phyloP scores from a whole-genome alignment of 805 yeast genomes.

The Yarrowia sp. region DNA sequence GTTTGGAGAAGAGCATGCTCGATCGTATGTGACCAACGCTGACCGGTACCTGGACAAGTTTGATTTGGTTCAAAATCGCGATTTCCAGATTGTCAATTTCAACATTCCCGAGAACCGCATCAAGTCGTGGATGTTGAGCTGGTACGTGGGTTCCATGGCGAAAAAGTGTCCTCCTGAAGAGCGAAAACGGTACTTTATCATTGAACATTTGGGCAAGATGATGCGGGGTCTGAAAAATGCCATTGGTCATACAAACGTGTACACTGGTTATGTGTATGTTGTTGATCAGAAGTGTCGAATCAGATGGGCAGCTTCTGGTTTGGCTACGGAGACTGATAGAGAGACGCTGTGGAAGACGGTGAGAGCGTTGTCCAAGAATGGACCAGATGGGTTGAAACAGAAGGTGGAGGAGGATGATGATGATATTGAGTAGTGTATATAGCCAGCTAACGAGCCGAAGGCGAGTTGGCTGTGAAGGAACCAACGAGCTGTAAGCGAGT shows the following conservation, averaged over 20 bases:
- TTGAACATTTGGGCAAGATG: conserved; percentile 29
- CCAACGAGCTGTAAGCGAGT: too few relatives aligned
- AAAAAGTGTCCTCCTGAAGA: conserved; percentile 19
- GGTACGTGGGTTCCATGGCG: conserved; percentile 51
- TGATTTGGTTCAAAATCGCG: conserved; percentile 52
- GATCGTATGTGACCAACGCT: conserved; percentile 62
- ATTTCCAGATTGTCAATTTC: conserved; percentile 76
- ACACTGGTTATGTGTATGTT: conserved; percentile 82
- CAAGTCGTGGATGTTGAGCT: conserved; percentile 68
- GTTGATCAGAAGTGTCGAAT: conserved; percentile 77
- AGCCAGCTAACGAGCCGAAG: neutral
- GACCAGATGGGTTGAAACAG: conserved; percentile 30
- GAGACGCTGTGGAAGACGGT: conserved; percentile 70
- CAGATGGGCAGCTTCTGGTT: conserved; percentile 92
- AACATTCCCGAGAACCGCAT: conserved; percentile 75
- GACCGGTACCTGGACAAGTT: conserved; percentile 54
- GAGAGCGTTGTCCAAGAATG: conserved; percentile 62
- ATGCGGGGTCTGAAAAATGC: conserved; percentile 54
- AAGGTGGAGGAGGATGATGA: conserved; percentile 20
- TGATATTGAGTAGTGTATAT: conserved; percentile 35
- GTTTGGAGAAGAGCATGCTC: conserved; percentile 72
- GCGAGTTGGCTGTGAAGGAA: too few relatives aligned
- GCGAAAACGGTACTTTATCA: conserved; percentile 26
- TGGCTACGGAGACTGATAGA: conserved; percentile 70
- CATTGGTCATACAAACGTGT: conserved; percentile 72